These are phyloP conservation scores for Carex pumila DNA, from an alignment of 176 grass and related monocot species.

Conservation along the genomic window DNA sequence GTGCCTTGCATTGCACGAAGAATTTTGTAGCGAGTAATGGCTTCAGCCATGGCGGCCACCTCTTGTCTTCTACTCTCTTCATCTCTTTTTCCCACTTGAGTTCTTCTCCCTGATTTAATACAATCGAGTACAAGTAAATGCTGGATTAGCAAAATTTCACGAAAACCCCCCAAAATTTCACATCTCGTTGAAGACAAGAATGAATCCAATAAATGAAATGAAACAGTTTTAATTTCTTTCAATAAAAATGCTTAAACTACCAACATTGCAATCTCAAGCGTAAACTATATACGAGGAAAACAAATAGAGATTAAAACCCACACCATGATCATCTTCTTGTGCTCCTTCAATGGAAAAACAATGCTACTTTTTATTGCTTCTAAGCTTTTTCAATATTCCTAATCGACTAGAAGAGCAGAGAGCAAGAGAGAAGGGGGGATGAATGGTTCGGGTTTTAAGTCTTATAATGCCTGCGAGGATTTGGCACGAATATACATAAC, in stretches of 20 bases:
- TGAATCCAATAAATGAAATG: background rate
- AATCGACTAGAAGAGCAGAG: background rate
- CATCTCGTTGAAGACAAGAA: background rate
- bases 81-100: slow-evolving; percentile 22
- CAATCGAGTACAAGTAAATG: background rate
- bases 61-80: slow-evolving; percentile 31
- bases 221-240: background rate
- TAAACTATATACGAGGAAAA: background rate
- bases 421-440: background rate
- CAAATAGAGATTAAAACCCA: background rate
- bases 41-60: slow-evolving; percentile 84
- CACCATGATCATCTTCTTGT: background rate
- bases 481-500: no score
- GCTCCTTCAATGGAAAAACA: background rate
- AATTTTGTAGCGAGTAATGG: slow-evolving; percentile 75
- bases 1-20: slow-evolving; percentile 88
- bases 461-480: background rate
- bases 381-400: no score
- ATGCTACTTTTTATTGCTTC: background rate
- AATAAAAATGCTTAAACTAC: background rate
- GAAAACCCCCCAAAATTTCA: background rate
- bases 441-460: background rate
- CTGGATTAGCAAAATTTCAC: background rate
- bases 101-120: background rate
- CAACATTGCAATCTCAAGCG: background rate